Conservation (phyloP, 129 eudicot species). For the Escallonia rubra region DNA sequence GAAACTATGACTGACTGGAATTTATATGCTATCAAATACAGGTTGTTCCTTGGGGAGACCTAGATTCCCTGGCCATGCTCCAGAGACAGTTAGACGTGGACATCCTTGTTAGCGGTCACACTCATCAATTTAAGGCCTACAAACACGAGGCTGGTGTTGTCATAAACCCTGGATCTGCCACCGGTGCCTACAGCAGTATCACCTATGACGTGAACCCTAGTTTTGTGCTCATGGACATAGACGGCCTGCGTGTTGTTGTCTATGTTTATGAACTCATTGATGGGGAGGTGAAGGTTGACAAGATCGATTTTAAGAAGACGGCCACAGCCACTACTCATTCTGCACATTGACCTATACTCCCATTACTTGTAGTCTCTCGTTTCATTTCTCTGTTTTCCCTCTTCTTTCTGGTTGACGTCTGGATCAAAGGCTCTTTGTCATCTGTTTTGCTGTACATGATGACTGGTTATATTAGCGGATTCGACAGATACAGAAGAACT, state of each 20-base stretch:
- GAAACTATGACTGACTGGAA: no score
- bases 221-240: constrained; percentile 98
- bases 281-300: constrained; percentile 98
- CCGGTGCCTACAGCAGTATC: constrained; percentile 95
- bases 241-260: constrained; percentile 92
- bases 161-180: constrained; percentile 97
- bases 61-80: constrained; percentile 97
- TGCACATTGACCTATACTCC: not conserved
- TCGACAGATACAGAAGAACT: no score
- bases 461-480: not conserved
- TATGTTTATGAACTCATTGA: constrained; percentile 97
- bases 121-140: constrained; percentile 97
- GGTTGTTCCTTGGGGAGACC: constrained; percentile 99
- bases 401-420: no score
- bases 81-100: constrained; percentile 97
- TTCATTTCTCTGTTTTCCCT: not conserved
- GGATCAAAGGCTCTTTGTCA: not conserved
- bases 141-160: constrained; percentile 99
- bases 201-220: constrained; percentile 97
- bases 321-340: constrained; percentile 26
- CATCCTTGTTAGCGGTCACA: constrained; percentile 92
- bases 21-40: not conserved
- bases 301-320: constrained; percentile 95
- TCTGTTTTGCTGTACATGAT: not conserved
- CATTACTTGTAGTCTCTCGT: not conserved